Evolutionary conservation across 805 yeast genomes (phyloP), one percentile per base, ranked within the genome.

Genomic region (Sugiyamaella lignohabitans): DNA sequence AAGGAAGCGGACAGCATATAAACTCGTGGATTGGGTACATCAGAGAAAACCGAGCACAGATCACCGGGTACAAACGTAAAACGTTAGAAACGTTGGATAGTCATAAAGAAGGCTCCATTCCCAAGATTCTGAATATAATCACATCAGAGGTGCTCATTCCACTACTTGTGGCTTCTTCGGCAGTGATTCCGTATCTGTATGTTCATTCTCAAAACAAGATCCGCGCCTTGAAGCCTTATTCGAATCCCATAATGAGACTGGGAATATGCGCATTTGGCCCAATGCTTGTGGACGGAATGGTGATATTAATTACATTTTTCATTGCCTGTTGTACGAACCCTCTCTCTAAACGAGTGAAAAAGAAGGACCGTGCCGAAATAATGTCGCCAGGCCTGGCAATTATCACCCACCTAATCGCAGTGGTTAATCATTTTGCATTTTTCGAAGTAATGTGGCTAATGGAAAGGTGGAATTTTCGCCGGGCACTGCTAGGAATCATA

Each of bases 51-150:
- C 79, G 99, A 66, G 87, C 96, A 6, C 79, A 88, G 59, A 79
- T 86, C 56, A 91, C 98, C 24, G 98, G 99, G 50, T 88, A 79
- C 74, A 89, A 88, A 73, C 74, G 85, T 49, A 79, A 79, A 66
- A 65, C 76, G 50, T 75, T 82, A 43, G 88, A 82, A 56, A 8
- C 5, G 24, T 10, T 23, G 8, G 41, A 38, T 11, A 10, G 14
- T 38, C 29, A 8, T 14, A 72, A 73, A 48, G 82, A 78, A 46
- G 66, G 74, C 5, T 72, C 79, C 37, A 75, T 82, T 56, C 89
- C 95, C 4, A 82, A 80, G 47, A 71, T 87, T 57, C 66, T 78
- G 23, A 87, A 86, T 57, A 71, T 84, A 10, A 67, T 84, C 47
- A 68, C 83, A 45, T 78, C 89, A 3, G 94, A 87, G 57, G 68